These are phyloP conservation scores for Phytophthora ohioensis DNA, from an alignment of 352 stramenopile genomes.

Conservation along the genomic window DNA sequence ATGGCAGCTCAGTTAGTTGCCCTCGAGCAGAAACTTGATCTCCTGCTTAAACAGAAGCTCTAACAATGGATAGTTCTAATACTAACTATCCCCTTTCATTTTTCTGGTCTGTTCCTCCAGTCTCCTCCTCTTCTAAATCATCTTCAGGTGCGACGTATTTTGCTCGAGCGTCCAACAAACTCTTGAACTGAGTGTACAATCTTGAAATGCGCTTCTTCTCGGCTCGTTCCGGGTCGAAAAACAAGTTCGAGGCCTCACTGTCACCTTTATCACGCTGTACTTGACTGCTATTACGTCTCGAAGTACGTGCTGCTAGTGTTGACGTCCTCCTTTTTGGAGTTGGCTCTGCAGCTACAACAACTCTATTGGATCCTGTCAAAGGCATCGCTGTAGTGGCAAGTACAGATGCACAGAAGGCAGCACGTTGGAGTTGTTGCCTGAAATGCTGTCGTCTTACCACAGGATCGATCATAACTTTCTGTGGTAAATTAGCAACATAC, in stretches of 20 bases:
- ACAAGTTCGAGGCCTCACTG: conserved; percentile 26
- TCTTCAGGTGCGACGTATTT: conserved; percentile 46
- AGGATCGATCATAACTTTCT: conserved; percentile 29
- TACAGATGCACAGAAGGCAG: conserved; percentile 66
- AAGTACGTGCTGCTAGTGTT: background rate
- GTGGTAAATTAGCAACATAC: conserved; percentile 43
- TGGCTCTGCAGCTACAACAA: conserved; percentile 4
- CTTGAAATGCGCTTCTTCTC: conserved; percentile 69
- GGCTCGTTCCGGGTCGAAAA: conserved; percentile 57
- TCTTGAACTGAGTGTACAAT: conserved; percentile 71
- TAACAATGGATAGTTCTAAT: background rate
- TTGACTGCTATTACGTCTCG: conserved; percentile 5
- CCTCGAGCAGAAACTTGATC: conserved; percentile 35
- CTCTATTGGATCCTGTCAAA: background rate
- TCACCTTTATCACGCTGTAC: background rate
- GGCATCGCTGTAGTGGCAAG: conserved; percentile 33
- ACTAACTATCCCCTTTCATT: background rate
- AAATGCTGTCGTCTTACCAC: conserved; percentile 29
- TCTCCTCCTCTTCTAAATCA: background rate
- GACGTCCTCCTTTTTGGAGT: conserved; percentile 14
- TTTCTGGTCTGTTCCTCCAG: background rate
- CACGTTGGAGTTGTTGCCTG: conserved; percentile 54
- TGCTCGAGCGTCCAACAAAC: conserved; percentile 57
- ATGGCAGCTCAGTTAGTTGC: conserved; percentile 25
- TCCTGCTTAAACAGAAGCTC: conserved; percentile 24